These are phyloP conservation scores for Letharia lupina DNA, from an alignment of 495 filamentous ascomycete genomes.

Conservation along the genomic window DNA sequence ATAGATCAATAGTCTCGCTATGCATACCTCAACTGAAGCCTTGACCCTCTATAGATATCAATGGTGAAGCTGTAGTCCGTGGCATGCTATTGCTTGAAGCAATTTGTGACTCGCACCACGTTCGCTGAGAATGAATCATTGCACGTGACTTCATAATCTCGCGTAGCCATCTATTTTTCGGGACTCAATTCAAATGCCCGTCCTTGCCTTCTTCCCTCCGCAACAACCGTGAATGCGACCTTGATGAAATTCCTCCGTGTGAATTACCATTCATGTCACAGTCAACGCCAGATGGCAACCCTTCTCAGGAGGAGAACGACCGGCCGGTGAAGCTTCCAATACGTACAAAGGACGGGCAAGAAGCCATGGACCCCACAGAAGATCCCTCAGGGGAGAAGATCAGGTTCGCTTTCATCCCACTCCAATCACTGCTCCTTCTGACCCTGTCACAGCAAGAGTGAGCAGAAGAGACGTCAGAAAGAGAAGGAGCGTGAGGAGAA, in stretches of 20 bases:
- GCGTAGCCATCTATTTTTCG: not conserved
- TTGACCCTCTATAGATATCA: too few species aligned
- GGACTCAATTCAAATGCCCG: not conserved
- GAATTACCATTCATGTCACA: conserved; percentile 15
- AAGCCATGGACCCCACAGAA: conserved; percentile 41
- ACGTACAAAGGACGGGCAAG: conserved; percentile 38
- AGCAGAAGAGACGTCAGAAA: conserved; percentile 95
- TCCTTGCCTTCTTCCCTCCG: not conserved
- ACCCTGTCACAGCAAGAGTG: conserved; percentile 60
- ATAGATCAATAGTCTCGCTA: too few species aligned
- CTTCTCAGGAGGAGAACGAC: conserved; percentile 46
- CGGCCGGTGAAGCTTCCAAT: conserved; percentile 56
- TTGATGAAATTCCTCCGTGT: not conserved
- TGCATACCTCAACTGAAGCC: too few species aligned
- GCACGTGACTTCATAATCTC: not conserved
- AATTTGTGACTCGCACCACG: too few species aligned
- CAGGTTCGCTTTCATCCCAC: conserved; percentile 17
- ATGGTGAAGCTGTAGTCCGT: too few species aligned
- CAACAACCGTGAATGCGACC: not conserved
- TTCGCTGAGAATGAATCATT: not conserved
- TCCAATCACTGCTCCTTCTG: not conserved
- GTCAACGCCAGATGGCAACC: conserved; percentile 16
- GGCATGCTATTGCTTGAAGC: too few species aligned
- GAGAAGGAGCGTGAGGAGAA: conserved; percentile 72
- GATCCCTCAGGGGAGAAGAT: conserved; percentile 77